A percentile compares a stretch with the other conserved stretches of the same genome.
These are phyloP conservation scores for Phalaenopsis equestris DNA, from an alignment of 106 monocot genomes.

Conservation along the genomic window DNA sequence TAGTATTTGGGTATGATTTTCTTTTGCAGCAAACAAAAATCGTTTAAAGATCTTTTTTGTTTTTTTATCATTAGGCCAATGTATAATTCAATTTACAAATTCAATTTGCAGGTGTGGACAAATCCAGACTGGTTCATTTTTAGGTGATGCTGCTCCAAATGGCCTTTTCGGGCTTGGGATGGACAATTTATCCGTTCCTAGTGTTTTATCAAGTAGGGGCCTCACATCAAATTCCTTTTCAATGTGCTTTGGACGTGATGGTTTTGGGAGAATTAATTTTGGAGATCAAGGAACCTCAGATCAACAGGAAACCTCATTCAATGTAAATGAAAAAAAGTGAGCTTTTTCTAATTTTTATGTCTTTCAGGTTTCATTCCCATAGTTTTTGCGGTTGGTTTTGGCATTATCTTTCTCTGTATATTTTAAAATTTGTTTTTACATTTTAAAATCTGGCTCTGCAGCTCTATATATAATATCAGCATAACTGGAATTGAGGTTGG, in stretches of 20 bases:
- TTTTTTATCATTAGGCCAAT: background rate
- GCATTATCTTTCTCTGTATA: background rate
- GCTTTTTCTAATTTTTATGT: constrained; percentile 9
- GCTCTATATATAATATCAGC: constrained; percentile 60
- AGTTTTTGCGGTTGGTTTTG: background rate
- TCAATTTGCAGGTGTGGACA: constrained; percentile 66
- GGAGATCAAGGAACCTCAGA: constrained; percentile 87
- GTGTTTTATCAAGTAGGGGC: constrained; percentile 68
- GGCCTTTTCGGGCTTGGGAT: constrained; percentile 91
- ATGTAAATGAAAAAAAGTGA: constrained; percentile 35
- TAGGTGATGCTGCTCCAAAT: constrained; percentile 79
- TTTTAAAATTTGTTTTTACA: background rate
- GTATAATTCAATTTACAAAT: constrained; percentile 1
- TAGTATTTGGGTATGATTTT: constrained; percentile 66
- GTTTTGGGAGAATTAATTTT: constrained; percentile 78
- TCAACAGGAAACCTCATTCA: constrained; percentile 79
- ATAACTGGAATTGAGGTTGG: constrained; percentile 55
- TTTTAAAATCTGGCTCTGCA: constrained; percentile 11
- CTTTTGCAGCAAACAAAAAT: background rate
- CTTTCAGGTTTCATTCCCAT: background rate
- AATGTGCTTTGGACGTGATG: constrained; percentile 81
- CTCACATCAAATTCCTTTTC: constrained; percentile 79
- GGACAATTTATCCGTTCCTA: constrained; percentile 82
- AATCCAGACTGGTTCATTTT: constrained; percentile 85
- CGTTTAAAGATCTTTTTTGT: background rate